Percentiles rank a stretch among this genome's conserved stretches.
These are phyloP conservation scores for Cryptococcus floricola DNA, from an alignment of 1,284 basidiomycete genomes.

Conservation along the genomic window DNA sequence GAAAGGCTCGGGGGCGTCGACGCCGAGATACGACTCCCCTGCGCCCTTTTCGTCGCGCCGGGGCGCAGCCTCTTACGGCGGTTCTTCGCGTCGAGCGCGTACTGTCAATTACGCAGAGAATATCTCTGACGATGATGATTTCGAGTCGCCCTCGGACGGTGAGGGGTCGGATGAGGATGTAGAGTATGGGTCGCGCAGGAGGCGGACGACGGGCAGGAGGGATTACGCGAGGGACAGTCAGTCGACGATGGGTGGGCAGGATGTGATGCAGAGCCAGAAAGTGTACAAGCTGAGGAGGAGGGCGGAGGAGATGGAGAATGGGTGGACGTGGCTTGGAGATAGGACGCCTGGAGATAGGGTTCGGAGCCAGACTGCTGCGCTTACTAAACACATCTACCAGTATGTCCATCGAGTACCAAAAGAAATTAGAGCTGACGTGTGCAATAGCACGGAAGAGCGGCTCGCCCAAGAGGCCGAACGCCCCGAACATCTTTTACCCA, in stretches of 20 bases:
- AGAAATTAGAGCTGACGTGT: background rate
- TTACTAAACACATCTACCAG: slow-evolving; percentile 67
- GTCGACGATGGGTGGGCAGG: slow-evolving; percentile 9
- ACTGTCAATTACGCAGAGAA: slow-evolving; percentile 84
- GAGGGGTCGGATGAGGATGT: slow-evolving; percentile 53
- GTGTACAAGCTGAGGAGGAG: slow-evolving; percentile 50
- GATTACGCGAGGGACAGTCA: slow-evolving; percentile 4
- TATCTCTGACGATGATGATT: slow-evolving; percentile 72
- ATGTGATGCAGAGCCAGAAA: slow-evolving; percentile 12
- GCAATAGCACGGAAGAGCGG: slow-evolving; percentile 60
- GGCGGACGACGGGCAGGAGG: slow-evolving; percentile 9
- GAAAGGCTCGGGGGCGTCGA: slow-evolving; percentile 14
- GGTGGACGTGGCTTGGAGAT: slow-evolving; percentile 83
- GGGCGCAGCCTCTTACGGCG: slow-evolving; percentile 31
- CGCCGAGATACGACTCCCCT: slow-evolving; percentile 38
- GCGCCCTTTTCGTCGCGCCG: slow-evolving; percentile 40
- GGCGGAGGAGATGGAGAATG: slow-evolving; percentile 47
- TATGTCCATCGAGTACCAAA: slow-evolving; percentile 48
- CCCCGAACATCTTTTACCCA: slow-evolving; percentile 74
- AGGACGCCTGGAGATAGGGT: slow-evolving; percentile 78
- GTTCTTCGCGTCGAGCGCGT: slow-evolving; percentile 54
- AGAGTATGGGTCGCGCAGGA: slow-evolving; percentile 24
- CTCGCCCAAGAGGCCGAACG: slow-evolving; percentile 62
- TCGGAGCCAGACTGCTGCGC: slow-evolving; percentile 57
- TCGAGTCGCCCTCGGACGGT: slow-evolving; percentile 54